Evolutionary conservation across 352 stramenopile species (phyloP), one percentile per base, ranked within the genome.

Genomic region (Pseudoperonospora humuli): DNA sequence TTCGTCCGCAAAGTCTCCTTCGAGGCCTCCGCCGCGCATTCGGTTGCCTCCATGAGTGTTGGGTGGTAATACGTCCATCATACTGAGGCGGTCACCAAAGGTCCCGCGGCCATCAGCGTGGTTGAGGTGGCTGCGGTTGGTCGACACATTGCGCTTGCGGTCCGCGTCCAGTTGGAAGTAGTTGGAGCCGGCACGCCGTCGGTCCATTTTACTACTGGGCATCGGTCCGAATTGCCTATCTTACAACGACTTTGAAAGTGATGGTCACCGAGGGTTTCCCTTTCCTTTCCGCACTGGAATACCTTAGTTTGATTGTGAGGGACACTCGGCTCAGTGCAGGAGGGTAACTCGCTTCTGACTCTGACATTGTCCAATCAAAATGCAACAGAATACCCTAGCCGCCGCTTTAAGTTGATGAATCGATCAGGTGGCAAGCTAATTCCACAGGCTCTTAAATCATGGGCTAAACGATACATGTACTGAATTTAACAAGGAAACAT

Each of bases 151-250:
- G 55, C 78, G 73, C 65, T 85, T 84, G 48, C 71, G 68, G 56
- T 90, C 75, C 9, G 75, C 67, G 27, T 86, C 72, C 24, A 90
- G 64, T 50, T 85, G 58, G 43, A 90, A 90, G 64, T 90, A 90
- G 70, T 90, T 90, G 61, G 75, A 87, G 50, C 71, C 68, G n/a
- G 78, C 78, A 48, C 78, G 78, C 7, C 72, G 65, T 7, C 75
- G 72, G 42, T 86, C 74, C 45, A 54, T 60, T 48, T 70, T 70
- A 44, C 59, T 57, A 13, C 54, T 56, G 31, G 60, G 60, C 50
- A 57, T 64, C 47, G 32, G n/a, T n/a, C n/a, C n/a, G n/a, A n/a
- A n/a, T n/a, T 65, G 20, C 56, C 61, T 57, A 70, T 70, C 21
- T 24, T 45, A n/a, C n/a, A n/a, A n/a, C n/a, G n/a, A n/a, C 33